Percentiles rank a stretch among this genome's conserved stretches.
phyloP scores from a whole-genome alignment of 2,329 filamentous ascomycete species.

The Rutstroemia sp. region DNA sequence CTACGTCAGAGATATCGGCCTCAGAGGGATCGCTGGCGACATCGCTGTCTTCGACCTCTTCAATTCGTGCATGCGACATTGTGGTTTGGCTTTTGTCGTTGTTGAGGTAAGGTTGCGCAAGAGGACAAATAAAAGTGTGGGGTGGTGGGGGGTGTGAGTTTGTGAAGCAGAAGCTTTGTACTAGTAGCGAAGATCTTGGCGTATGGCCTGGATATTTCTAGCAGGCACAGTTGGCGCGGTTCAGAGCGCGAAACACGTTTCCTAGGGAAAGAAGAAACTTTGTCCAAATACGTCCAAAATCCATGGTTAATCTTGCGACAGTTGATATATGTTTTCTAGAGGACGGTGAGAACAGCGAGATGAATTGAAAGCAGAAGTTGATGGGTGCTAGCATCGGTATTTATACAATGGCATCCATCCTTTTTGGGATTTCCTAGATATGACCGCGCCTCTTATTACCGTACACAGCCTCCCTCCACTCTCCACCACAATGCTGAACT shows the following conservation, averaged over 20 bases:
- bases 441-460: too few relatives aligned
- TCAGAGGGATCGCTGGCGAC: slow-evolving; percentile 70
- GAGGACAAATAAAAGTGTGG: neutral
- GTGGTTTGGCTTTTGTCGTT: slow-evolving; percentile 20
- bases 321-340: neutral
- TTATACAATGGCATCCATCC: too few relatives aligned
- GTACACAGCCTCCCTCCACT: too few relatives aligned
- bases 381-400: too few relatives aligned
- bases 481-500: too few relatives aligned
- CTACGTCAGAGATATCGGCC: slow-evolving; percentile 66
- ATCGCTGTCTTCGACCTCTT: slow-evolving; percentile 84
- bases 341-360: neutral
- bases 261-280: slow-evolving; percentile 2
- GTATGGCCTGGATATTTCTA: neutral
- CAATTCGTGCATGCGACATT: slow-evolving; percentile 83
- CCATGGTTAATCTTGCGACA: neutral
- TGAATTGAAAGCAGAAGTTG: too few relatives aligned
- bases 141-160: slow-evolving; percentile 3
- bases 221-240: slow-evolving; percentile 7
- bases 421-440: too few relatives aligned
- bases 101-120: neutral
- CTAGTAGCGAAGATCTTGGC: neutral
- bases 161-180: neutral
- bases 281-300: slow-evolving; percentile 34
- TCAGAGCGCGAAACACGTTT: slow-evolving; percentile 6